Evolutionary conservation across 2,329 filamentous ascomycete genomes (phyloP).

Genomic region (Aciculosporium take): DNA sequence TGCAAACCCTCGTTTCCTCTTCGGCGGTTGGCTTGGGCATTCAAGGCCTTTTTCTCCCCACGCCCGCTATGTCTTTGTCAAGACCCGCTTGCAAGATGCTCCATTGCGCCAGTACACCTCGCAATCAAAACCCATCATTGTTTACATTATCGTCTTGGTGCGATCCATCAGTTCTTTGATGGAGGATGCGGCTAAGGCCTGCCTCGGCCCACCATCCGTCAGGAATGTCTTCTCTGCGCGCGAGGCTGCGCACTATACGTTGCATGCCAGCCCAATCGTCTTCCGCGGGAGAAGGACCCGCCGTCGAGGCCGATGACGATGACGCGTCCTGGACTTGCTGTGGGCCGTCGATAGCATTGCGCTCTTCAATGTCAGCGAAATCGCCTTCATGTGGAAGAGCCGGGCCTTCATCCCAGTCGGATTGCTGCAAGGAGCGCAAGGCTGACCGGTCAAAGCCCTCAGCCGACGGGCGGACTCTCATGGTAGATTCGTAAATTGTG

Average conservation of each 20-base stretch:
- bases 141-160: neutral
- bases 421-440: neutral
- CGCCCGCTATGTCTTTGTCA: neutral
- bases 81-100: neutral
- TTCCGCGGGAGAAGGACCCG: conserved; percentile 14
- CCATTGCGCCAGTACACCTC: neutral
- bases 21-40: neutral
- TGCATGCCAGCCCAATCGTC: conserved; percentile 48
- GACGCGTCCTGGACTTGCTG: neutral
- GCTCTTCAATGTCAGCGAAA: neutral
- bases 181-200: conserved; percentile 47
- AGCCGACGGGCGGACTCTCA: neutral
- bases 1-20: neutral
- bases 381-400: neutral
- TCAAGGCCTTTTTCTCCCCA: neutral
- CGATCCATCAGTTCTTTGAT: conserved; percentile 12
- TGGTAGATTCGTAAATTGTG: conserved; percentile 5
- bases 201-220: conserved; percentile 70
- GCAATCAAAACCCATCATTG: neutral
- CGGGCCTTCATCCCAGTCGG: neutral
- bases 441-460: neutral
- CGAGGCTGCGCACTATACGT: conserved; percentile 55
- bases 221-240: conserved; percentile 58
- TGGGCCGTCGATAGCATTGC: neutral
- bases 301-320: neutral